Evolutionary conservation across 495 filamentous ascomycete species (phyloP).

Genomic region (Glutinoglossum americanum): DNA sequence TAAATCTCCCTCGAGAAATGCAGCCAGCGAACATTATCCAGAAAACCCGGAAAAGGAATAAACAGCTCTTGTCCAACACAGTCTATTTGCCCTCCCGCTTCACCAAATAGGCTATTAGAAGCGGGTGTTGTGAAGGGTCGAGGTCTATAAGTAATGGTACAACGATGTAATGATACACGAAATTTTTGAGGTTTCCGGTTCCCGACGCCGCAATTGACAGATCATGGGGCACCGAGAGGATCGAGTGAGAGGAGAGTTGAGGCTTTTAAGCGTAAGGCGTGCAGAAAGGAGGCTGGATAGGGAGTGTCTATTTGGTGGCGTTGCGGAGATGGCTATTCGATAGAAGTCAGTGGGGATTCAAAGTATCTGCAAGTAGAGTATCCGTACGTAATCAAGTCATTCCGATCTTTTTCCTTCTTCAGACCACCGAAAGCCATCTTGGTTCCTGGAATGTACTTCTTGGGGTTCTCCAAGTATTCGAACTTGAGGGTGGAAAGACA

Average conservation of each 20-base stretch:
- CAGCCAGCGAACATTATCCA: neutral
- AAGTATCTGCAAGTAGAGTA: neutral
- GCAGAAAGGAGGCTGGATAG: neutral
- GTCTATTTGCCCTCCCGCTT: neutral
- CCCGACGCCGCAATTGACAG: neutral
- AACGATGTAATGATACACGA: neutral
- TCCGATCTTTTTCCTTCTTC: conserved; percentile 99
- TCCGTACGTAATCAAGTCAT: conserved; percentile 94
- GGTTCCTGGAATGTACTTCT: conserved; percentile 95
- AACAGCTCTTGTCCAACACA: neutral
- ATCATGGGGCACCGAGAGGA: neutral
- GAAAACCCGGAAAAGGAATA: neutral
- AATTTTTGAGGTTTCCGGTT: neutral
- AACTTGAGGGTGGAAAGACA: conserved; percentile 27
- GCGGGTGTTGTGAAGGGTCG: neutral
- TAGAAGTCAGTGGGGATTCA: neutral
- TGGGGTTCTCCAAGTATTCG: conserved; percentile 77
- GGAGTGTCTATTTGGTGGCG: conserved; percentile 14
- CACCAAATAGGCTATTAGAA: neutral
- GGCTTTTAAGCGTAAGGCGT: neutral
- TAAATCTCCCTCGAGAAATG: neutral
- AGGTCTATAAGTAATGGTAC: neutral
- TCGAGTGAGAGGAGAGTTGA: neutral
- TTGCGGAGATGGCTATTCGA: conserved; percentile 10
- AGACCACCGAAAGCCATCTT: conserved; percentile 99